Conservation (phyloP, 2,329 filamentous ascomycete species). For the Fonsecaea nubica region DNA sequence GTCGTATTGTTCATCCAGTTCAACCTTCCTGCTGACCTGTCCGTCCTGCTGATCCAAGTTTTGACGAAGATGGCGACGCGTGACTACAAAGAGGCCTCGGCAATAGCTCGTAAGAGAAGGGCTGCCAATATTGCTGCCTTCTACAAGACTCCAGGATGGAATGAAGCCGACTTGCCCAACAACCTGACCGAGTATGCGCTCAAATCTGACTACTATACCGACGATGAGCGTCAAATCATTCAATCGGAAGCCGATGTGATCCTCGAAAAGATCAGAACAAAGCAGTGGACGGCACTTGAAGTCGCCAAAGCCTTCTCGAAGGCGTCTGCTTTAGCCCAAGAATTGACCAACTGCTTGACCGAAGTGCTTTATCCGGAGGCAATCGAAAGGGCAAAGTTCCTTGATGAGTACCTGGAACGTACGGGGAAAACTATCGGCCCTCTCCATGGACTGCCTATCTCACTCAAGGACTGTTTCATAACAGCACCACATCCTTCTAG, state of each 20-base stretch:
- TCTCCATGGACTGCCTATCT: constrained; percentile 65
- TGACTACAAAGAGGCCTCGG: constrained; percentile 48
- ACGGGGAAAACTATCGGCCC: constrained; percentile 62
- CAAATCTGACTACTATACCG: constrained; percentile 65
- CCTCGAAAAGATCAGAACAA: constrained; percentile 44
- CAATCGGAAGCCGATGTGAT: constrained; percentile 46
- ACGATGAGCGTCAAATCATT: constrained; percentile 60
- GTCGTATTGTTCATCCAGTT: constrained; percentile 5
- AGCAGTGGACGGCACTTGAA: constrained; percentile 59
- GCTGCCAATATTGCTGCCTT: constrained; percentile 39
- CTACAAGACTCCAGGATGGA: constrained; percentile 35
- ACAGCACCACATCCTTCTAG: constrained; percentile 43
- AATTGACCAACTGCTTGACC: constrained; percentile 63
- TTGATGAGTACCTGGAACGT: constrained; percentile 59
- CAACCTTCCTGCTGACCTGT: constrained; percentile 11
- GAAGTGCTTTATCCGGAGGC: constrained; percentile 64
- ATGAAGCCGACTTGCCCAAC: constrained; percentile 36
- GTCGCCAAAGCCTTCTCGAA: constrained; percentile 65
- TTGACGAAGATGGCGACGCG: constrained; percentile 23
- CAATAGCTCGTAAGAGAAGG: constrained; percentile 45
- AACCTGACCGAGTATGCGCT: constrained; percentile 39
- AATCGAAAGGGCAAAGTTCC: constrained; percentile 57
- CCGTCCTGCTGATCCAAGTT: constrained; percentile 12
- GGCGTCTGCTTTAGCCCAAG: constrained; percentile 43
- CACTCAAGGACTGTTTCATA: constrained; percentile 60